These are phyloP conservation scores for Phlyctochytrium arcticum DNA, from an alignment of 192 early-diverging fungal genomes.

Conservation along the genomic window DNA sequence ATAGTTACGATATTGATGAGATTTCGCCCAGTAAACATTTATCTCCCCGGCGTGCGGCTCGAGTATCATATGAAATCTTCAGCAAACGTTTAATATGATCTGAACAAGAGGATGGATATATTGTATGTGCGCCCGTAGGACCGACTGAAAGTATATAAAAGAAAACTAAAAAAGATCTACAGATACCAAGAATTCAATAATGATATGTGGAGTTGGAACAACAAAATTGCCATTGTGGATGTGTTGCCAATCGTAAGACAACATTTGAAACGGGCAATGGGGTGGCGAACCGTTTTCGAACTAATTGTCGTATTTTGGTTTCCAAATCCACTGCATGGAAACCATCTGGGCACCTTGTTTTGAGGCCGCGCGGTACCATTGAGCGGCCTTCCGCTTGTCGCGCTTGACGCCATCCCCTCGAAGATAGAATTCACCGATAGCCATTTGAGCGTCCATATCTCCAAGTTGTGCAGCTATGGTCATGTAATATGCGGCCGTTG, in stretches of 20 bases:
- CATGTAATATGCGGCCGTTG: slow-evolving; percentile 41
- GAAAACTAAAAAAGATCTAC: no score
- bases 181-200: no score
- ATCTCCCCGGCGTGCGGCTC: slow-evolving; percentile 42
- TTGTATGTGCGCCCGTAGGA: no score
- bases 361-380: slow-evolving; percentile 43
- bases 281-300: no score
- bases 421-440: slow-evolving; percentile 38
- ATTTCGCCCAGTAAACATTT: slow-evolving; percentile 61
- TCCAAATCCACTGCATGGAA: slow-evolving; percentile 52
- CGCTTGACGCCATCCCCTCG: slow-evolving; percentile 42
- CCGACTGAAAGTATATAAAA: no score
- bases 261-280: no score
- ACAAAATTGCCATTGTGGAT: no score
- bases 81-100: slow-evolving; percentile 54
- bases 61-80: slow-evolving; percentile 65
- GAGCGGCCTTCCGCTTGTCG: slow-evolving; percentile 42
- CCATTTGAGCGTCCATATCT: slow-evolving; percentile 48
- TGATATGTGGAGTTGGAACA: no score
- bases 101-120: no score
- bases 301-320: slow-evolving; percentile 45
- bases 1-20: slow-evolving; percentile 56
- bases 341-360: slow-evolving; percentile 41
- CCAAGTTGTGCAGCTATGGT: slow-evolving; percentile 41
- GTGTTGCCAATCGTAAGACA: no score